phyloP scores from a whole-genome alignment of 2,329 filamentous ascomycete genomes.

The Pezicula radicicola region DNA sequence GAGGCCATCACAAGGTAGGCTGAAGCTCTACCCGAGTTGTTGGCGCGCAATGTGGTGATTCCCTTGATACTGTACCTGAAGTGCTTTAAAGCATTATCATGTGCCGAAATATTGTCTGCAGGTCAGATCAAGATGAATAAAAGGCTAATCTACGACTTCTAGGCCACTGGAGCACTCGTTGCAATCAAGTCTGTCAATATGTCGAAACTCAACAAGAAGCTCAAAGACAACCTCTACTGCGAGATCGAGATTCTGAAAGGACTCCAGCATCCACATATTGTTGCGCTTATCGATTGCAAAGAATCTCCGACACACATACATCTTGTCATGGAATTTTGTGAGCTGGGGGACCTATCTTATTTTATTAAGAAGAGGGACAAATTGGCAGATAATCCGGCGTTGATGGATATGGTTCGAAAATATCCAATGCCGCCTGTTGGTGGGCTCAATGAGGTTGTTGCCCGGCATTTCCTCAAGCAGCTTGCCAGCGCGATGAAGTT shows the following conservation, averaged over 20 bases:
- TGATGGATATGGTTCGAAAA: slow-evolving; percentile 86
- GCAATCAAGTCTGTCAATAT: slow-evolving; percentile 97
- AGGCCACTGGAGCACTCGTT: slow-evolving; percentile 79
- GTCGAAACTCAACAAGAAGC: slow-evolving; percentile 86
- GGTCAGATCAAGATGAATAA: neutral
- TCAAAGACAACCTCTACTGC: slow-evolving; percentile 91
- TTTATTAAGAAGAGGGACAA: slow-evolving; percentile 95
- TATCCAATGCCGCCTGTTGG: slow-evolving; percentile 82
- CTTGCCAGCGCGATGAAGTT: slow-evolving; percentile 90
- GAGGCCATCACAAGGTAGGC: slow-evolving; percentile 79
- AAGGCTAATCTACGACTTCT: slow-evolving; percentile 19
- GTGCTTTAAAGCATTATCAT: neutral
- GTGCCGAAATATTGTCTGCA: neutral
- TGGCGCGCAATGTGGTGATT: neutral
- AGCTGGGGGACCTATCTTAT: slow-evolving; percentile 86
- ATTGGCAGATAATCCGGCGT: slow-evolving; percentile 74
- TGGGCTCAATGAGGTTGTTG: slow-evolving; percentile 94
- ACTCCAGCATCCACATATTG: slow-evolving; percentile 93
- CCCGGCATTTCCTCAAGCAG: slow-evolving; percentile 94
- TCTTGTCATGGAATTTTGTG: slow-evolving; percentile 97
- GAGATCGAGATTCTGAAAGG: slow-evolving; percentile 96
- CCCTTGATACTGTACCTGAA: neutral
- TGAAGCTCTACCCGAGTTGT: neutral
- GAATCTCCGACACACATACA: slow-evolving; percentile 88
- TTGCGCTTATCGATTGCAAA: slow-evolving; percentile 90